phyloP scores from a whole-genome alignment of 2,329 filamentous ascomycete species.

The Paraconiothyrium sp. region DNA sequence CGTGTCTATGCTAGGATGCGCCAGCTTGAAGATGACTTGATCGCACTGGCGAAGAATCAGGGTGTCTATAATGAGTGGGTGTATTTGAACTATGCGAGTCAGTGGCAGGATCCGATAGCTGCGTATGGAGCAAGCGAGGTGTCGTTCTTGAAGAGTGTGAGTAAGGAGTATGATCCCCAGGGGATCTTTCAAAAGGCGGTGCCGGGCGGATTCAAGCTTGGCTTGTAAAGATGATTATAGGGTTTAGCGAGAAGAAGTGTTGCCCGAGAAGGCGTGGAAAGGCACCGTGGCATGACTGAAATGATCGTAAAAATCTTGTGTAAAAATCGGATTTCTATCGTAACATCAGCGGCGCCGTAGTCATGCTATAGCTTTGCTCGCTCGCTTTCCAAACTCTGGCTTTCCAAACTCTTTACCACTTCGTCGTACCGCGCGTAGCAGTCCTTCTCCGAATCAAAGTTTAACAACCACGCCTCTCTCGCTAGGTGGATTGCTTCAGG shows the following conservation, averaged over 20 bases:
- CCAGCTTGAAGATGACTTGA: constrained; percentile 24
- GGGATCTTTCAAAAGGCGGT: constrained; percentile 47
- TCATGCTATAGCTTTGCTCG: constrained; percentile 23
- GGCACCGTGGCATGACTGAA: background rate
- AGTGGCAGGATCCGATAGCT: constrained; percentile 48
- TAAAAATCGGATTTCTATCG: background rate
- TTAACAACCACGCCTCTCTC: constrained; percentile 42
- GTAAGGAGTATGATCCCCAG: constrained; percentile 47
- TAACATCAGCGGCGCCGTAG: background rate
- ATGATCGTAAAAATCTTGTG: background rate
- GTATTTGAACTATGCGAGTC: constrained; percentile 49
- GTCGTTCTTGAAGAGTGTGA: constrained; percentile 38
- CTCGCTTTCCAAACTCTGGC: constrained; percentile 21
- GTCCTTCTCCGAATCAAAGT: constrained; percentile 44
- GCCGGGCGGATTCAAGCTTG: constrained; percentile 49
- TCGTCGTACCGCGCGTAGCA: constrained; percentile 41
- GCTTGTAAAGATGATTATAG: background rate
- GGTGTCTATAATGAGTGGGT: constrained; percentile 32
- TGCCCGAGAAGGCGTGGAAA: background rate
- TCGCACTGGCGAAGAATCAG: constrained; percentile 21
- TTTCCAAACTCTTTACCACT: constrained; percentile 25
- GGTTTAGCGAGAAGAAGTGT: background rate
- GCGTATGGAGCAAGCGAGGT: constrained; percentile 43
- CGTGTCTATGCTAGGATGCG: constrained; percentile 24
- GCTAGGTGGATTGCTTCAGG: constrained; percentile 42